A percentile compares a stretch with the other conserved stretches of the same genome.
Conservation (phyloP, 2,329 filamentous ascomycete species). For the Fusarium decemcellulare region DNA sequence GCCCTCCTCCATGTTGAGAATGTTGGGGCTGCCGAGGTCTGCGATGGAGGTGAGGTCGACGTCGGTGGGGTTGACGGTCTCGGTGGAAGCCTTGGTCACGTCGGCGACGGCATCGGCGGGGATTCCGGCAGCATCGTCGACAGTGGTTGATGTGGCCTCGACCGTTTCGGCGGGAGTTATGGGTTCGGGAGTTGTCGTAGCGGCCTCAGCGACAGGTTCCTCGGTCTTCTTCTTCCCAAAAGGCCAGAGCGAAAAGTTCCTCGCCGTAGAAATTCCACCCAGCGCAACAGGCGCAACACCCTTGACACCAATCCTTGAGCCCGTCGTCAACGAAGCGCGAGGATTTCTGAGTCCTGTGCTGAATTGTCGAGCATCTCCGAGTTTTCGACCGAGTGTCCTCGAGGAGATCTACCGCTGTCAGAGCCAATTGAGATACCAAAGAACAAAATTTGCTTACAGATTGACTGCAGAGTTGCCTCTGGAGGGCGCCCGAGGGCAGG, state of each 20-base stretch:
- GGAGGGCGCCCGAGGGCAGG: constrained; percentile 51
- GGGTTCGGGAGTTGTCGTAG: constrained; percentile 35
- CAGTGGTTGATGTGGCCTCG: constrained; percentile 16
- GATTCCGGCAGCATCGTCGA: constrained; percentile 33
- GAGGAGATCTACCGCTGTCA: constrained; percentile 38
- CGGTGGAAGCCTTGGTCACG: constrained; percentile 24
- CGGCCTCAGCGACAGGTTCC: constrained; percentile 34
- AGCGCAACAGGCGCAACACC: constrained; percentile 48
- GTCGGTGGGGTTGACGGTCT: constrained; percentile 46
- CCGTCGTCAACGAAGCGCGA: constrained; percentile 34
- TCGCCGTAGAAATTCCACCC: constrained; percentile 49
- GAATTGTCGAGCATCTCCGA: constrained; percentile 54
- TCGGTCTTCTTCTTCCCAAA: constrained; percentile 49
- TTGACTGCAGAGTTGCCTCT: constrained; percentile 49
- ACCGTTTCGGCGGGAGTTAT: constrained; percentile 34
- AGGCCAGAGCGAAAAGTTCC: constrained; percentile 54
- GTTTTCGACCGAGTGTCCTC: constrained; percentile 47
- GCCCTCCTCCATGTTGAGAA: constrained; percentile 76
- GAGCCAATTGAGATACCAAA: constrained; percentile 15
- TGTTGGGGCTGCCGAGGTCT: constrained; percentile 56
- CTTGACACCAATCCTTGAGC: constrained; percentile 42
- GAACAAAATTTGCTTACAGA: constrained; percentile 41
- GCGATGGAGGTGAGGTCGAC: constrained; percentile 53
- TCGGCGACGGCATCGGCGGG: constrained; percentile 40
- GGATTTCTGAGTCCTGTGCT: constrained; percentile 49